phyloP scores from a whole-genome alignment of 2,329 filamentous ascomycete genomes.

The Colletotrichum salicis region DNA sequence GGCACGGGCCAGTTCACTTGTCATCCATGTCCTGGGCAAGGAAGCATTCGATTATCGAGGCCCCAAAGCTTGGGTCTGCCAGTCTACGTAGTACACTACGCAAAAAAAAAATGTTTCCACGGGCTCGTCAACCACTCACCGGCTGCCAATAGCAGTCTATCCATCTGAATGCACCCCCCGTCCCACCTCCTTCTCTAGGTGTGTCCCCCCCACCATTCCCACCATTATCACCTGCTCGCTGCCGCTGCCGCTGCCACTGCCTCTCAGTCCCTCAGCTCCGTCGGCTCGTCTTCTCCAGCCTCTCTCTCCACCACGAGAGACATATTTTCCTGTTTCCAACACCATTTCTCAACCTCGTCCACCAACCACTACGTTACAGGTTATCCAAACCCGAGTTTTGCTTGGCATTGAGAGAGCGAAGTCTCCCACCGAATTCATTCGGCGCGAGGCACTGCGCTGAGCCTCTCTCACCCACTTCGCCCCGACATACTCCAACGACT shows the following conservation, averaged over 20 bases:
- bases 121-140: constrained; percentile 21
- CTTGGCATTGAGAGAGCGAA: not conserved
- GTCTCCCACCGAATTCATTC: not conserved
- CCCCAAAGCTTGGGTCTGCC: constrained; percentile 19
- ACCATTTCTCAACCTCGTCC: constrained; percentile 5
- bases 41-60: not conserved
- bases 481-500: not conserved
- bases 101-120: constrained; percentile 15
- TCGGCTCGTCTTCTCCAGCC: constrained; percentile 16
- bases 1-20: constrained; percentile 18
- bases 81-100: not conserved
- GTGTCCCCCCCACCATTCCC: constrained; percentile 30
- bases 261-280: constrained; percentile 5
- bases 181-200: constrained; percentile 18
- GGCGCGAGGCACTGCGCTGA: constrained; percentile 21
- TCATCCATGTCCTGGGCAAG: not conserved
- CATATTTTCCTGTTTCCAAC: constrained; percentile 29
- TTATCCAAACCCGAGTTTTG: not conserved
- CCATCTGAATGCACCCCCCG: not conserved
- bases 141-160: constrained; percentile 21
- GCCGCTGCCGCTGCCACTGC: constrained; percentile 7
- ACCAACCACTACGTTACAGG: not conserved
- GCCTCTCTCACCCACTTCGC: not conserved
- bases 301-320: constrained; percentile 31
- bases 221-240: constrained; percentile 3